phyloP scores from a whole-genome alignment of 176 grass and related monocot species.

The Poa pratensis region DNA sequence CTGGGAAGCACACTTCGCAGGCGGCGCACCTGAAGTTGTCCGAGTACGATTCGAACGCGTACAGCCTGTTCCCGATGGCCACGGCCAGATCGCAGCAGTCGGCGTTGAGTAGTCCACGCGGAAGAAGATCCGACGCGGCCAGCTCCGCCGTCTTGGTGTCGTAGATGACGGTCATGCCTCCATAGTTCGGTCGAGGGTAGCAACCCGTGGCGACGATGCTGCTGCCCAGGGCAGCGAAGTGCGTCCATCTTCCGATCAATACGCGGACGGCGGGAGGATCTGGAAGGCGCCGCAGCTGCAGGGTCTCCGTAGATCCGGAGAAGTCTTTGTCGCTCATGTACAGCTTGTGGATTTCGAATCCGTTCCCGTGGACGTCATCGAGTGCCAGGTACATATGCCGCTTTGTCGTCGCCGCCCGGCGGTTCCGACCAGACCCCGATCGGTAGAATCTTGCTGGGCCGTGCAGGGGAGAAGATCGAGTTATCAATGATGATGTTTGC shows the following conservation, averaged over 20 bases:
- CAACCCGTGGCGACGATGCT: not conserved
- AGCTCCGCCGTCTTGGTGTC: not conserved
- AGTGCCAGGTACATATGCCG: not conserved
- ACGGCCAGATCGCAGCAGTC: not conserved
- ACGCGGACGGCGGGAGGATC: not conserved
- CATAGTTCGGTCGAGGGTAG: not conserved
- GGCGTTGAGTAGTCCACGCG: not conserved
- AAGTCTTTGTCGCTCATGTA: not conserved
- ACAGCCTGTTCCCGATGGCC: not conserved
- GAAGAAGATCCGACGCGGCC: not conserved
- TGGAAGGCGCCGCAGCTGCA: not conserved
- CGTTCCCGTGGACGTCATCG: not conserved
- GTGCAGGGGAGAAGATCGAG: not conserved
- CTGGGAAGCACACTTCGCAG: not conserved
- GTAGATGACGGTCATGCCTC: not conserved
- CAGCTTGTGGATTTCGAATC: not conserved
- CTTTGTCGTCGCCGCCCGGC: not conserved
- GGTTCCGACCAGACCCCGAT: not conserved
- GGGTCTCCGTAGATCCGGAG: not conserved
- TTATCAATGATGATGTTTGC: not conserved
- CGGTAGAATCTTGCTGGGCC: not conserved
- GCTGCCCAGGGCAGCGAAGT: not conserved
- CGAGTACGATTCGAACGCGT: not conserved
- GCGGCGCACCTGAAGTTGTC: not conserved
- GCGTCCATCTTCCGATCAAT: not conserved